Evolutionary conservation across 805 yeast genomes (phyloP).

Genomic region (Yarrowia deformans): DNA sequence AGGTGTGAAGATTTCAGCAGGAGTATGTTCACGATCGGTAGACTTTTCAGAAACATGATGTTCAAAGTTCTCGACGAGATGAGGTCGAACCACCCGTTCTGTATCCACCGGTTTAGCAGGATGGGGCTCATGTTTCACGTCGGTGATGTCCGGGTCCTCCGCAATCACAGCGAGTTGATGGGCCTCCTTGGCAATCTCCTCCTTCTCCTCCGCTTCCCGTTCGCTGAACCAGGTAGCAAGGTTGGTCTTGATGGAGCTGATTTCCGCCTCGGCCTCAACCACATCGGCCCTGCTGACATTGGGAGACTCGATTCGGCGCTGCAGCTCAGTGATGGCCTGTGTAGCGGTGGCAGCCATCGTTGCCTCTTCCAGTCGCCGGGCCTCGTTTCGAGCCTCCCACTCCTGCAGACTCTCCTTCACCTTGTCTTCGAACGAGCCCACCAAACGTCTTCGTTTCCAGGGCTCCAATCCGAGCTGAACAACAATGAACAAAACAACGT

Average conservation of each 20-base stretch:
- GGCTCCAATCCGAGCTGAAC: slow-evolving; percentile 94
- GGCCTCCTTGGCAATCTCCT: slow-evolving; percentile 30
- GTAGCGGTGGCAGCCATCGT: slow-evolving; percentile 32
- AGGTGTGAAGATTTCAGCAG: too few relatives aligned
- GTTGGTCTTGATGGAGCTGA: slow-evolving; percentile 25
- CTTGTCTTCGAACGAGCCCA: slow-evolving; percentile 81
- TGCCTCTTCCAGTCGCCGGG: slow-evolving; percentile 16
- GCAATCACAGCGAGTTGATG: slow-evolving; percentile 27
- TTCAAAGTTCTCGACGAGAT: slow-evolving; percentile 6
- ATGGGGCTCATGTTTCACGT: not conserved
- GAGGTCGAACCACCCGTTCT: slow-evolving; percentile 4
- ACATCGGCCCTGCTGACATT: slow-evolving; percentile 10
- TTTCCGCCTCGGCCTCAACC: slow-evolving; percentile 28
- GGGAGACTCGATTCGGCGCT: slow-evolving; percentile 15
- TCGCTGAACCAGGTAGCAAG: slow-evolving; percentile 26
- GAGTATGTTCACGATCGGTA: too few relatives aligned
- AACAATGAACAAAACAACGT: slow-evolving; percentile 74
- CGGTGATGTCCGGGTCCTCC: slow-evolving; percentile 13
- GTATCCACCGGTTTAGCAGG: not conserved
- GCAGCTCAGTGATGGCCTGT: slow-evolving; percentile 23
- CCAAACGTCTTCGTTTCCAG: slow-evolving; percentile 84
- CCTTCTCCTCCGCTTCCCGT: slow-evolving; percentile 19
- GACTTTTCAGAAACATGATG: not conserved
- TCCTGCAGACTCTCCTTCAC: slow-evolving; percentile 57
- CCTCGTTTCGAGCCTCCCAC: slow-evolving; percentile 36